Conservation (phyloP, 2,329 filamentous ascomycete species). For the Didymella keratinophila region DNA sequence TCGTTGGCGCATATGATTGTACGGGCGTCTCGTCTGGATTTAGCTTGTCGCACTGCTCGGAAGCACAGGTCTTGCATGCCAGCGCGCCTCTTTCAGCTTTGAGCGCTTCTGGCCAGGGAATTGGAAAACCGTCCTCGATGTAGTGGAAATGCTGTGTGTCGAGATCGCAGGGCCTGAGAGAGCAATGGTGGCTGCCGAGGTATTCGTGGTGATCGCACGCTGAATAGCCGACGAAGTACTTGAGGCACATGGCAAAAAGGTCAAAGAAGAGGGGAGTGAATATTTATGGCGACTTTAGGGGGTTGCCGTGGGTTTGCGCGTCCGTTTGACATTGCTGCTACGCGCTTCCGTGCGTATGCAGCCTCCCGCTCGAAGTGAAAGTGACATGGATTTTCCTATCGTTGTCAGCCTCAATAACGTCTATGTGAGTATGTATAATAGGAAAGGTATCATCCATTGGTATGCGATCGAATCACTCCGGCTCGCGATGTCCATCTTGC, state of each 20-base stretch:
- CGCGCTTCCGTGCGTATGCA: slow-evolving; percentile 3
- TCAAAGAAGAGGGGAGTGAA: not conserved
- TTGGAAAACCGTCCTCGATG: slow-evolving; percentile 8
- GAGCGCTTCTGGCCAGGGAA: not conserved
- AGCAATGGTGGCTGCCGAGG: slow-evolving; percentile 17
- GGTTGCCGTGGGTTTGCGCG: not conserved
- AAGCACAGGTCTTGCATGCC: slow-evolving; percentile 10
- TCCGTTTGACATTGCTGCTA: slow-evolving; percentile 15
- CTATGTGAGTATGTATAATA: too few relatives aligned
- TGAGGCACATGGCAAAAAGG: slow-evolving; percentile 11
- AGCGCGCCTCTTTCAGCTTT: not conserved
- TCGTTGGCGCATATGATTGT: slow-evolving; percentile 11
- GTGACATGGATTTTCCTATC: slow-evolving; percentile 1
- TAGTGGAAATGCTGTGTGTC: slow-evolving; percentile 11
- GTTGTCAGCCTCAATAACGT: not conserved
- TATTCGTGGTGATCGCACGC: slow-evolving; percentile 15
- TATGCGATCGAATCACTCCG: too few relatives aligned
- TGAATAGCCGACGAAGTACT: slow-evolving; percentile 6
- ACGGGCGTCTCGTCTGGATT: slow-evolving; percentile 18
- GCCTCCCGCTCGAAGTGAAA: slow-evolving; percentile 6
- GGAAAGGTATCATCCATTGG: too few relatives aligned
- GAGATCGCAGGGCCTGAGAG: slow-evolving; percentile 3
- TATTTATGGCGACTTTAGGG: not conserved
- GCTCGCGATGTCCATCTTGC: too few relatives aligned
- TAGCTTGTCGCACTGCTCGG: not conserved